phyloP scores from a whole-genome alignment of 129 eudicot genomes.

The Chrysanthemum lavandulifolium region DNA sequence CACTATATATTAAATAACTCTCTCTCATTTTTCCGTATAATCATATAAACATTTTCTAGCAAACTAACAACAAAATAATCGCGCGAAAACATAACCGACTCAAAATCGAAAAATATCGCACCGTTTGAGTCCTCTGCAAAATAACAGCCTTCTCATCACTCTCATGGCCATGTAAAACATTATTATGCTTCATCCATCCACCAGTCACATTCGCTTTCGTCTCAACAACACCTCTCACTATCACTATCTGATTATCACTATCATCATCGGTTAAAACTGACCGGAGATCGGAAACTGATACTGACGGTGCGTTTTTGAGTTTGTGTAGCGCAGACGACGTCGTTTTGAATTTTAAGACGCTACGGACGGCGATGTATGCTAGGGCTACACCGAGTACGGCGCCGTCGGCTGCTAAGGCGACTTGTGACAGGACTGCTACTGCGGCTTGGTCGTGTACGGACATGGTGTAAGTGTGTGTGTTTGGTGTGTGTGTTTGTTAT shows the following conservation, averaged over 20 bases:
- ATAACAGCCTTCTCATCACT: conserved; percentile 74
- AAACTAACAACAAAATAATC: too few relatives aligned
- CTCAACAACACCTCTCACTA: conserved; percentile 73
- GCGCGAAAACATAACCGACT: too few relatives aligned
- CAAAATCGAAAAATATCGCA: conserved; percentile 11
- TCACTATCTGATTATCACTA: conserved; percentile 27
- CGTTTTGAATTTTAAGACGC: conserved; percentile 48
- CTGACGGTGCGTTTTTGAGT: conserved; percentile 62
- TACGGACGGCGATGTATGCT: conserved; percentile 75
- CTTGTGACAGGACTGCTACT: conserved; percentile 56
- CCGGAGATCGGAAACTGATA: conserved; percentile 82
- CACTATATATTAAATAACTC: background rate
- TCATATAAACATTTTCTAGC: too few relatives aligned
- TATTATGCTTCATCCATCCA: conserved; percentile 48
- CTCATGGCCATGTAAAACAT: conserved; percentile 40
- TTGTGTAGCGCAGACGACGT: conserved; percentile 69
- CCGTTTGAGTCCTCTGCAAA: conserved; percentile 62
- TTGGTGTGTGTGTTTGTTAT: too few relatives aligned
- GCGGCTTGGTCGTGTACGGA: conserved; percentile 81
- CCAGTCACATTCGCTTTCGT: conserved; percentile 50
- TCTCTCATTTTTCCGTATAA: background rate
- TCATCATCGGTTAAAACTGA: conserved; percentile 40
- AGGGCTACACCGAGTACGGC: conserved; percentile 75
- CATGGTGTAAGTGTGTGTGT: conserved; percentile 35
- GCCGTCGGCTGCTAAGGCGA: conserved; percentile 80